Percentiles rank a stretch among this genome's conserved stretches.
Evolutionary conservation across 176 grass and related monocot genomes (phyloP).

Genomic region (Puccinellia tenuiflora): DNA sequence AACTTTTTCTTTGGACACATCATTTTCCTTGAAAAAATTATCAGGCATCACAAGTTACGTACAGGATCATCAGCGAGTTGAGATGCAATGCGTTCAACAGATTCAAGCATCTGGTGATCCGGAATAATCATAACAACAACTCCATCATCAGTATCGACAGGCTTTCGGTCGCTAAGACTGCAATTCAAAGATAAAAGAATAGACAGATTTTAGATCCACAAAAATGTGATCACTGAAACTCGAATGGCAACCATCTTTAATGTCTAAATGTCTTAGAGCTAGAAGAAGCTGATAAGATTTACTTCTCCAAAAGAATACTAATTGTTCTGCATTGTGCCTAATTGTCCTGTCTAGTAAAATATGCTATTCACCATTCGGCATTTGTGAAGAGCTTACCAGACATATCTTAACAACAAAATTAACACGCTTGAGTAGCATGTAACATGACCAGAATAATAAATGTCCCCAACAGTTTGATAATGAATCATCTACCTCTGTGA

Average conservation of each 20-base stretch:
- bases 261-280: neutral
- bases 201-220: neutral
- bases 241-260: neutral
- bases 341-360: neutral
- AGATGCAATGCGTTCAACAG: slow-evolving; percentile 71
- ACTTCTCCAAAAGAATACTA: neutral
- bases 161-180: slow-evolving; percentile 93
- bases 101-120: slow-evolving; percentile 95
- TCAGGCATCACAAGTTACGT: slow-evolving; percentile 28
- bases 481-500: neutral
- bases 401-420: neutral
- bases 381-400: neutral
- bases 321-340: neutral
- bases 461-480: neutral
- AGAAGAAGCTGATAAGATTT: neutral
- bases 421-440: neutral
- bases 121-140: slow-evolving; percentile 90
- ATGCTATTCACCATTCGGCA: neutral
- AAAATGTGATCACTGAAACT: neutral
- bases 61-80: slow-evolving; percentile 81
- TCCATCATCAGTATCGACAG: slow-evolving; percentile 73
- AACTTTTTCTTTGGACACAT: neutral
- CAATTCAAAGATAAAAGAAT: slow-evolving; percentile 17
- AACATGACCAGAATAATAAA: neutral
- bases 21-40: neutral